These are phyloP conservation scores for Cyberlindnera misumaiensis DNA, from an alignment of 805 yeast species.

Conservation along the genomic window DNA sequence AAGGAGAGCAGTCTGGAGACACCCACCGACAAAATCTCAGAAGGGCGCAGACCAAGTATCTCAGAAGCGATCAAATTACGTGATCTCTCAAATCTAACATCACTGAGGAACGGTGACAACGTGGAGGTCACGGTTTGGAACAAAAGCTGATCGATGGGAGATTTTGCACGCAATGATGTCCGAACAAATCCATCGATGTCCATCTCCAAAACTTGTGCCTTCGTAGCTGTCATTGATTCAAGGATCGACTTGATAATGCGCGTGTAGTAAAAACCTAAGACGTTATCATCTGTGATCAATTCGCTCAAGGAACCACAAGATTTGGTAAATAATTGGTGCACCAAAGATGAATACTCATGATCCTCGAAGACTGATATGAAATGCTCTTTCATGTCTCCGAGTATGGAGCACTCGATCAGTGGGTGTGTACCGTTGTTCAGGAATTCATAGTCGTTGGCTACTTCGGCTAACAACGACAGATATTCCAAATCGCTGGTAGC, in stretches of 20 bases:
- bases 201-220: constrained; percentile 20
- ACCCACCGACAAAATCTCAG: constrained; percentile 37
- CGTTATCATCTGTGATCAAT: not conserved
- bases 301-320: not conserved
- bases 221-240: constrained; percentile 24
- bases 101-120: constrained; percentile 28
- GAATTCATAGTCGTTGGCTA: constrained; percentile 33
- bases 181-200: constrained; percentile 29
- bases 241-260: constrained; percentile 27
- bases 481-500: constrained; percentile 13
- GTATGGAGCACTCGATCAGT: not conserved
- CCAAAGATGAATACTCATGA: constrained; percentile 18
- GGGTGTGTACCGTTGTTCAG: constrained; percentile 13
- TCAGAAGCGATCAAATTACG: constrained; percentile 63
- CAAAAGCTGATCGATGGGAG: constrained; percentile 19
- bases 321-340: not conserved
- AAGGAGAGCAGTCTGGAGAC: constrained; percentile 42
- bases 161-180: constrained; percentile 28
- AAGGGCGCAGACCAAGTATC: constrained; percentile 44
- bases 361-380: constrained; percentile 8
- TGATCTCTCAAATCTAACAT: constrained; percentile 39
- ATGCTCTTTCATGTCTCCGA: not conserved
- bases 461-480: constrained; percentile 29
- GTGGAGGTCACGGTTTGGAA: constrained; percentile 29
- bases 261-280: constrained; percentile 26